Evolutionary conservation across 108 stramenopile genomes (phyloP).

Genomic region (Cafeteria roenbergensis): DNA sequence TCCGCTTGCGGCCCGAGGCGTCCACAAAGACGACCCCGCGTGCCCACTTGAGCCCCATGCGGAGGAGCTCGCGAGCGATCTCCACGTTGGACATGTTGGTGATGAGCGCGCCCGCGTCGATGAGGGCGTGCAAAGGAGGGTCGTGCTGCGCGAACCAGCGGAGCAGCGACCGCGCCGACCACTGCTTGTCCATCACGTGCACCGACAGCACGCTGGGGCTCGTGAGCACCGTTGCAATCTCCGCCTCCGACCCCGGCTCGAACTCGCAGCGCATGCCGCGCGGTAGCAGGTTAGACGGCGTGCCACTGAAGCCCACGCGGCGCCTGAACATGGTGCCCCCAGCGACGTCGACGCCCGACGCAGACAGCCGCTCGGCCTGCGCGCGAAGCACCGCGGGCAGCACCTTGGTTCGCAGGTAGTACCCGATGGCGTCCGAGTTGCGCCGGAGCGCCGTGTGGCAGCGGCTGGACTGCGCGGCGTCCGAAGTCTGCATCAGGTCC

Average conservation of each 20-base stretch:
- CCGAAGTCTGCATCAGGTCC: background rate
- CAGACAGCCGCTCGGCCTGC: constrained; percentile 15
- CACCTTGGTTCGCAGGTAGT: constrained; percentile 21
- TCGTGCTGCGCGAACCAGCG: constrained; percentile 24
- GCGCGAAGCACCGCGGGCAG: constrained; percentile 18
- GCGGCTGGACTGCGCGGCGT: background rate
- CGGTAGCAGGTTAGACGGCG: constrained; percentile 20
- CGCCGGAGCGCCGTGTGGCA: background rate
- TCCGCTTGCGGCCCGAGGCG: constrained; percentile 27
- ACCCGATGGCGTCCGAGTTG: constrained; percentile 11
- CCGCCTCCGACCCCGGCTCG: constrained; percentile 24
- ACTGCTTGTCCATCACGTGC: constrained; percentile 22
- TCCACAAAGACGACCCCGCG: constrained; percentile 47
- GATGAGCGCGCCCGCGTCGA: constrained; percentile 45
- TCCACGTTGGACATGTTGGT: constrained; percentile 30
- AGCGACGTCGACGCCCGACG: constrained; percentile 14
- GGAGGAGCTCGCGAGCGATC: constrained; percentile 25
- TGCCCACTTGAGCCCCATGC: constrained; percentile 21
- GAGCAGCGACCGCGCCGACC: constrained; percentile 32
- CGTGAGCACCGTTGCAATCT: constrained; percentile 16
- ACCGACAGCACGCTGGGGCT: constrained; percentile 15
- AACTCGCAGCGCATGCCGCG: constrained; percentile 21
- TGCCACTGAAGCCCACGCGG: constrained; percentile 14
- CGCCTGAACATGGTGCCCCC: constrained; percentile 8
- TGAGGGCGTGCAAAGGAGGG: constrained; percentile 37